These are phyloP conservation scores for Byssoonygena ceratinophila DNA, from an alignment of 2,329 filamentous ascomycete genomes.

Conservation along the genomic window DNA sequence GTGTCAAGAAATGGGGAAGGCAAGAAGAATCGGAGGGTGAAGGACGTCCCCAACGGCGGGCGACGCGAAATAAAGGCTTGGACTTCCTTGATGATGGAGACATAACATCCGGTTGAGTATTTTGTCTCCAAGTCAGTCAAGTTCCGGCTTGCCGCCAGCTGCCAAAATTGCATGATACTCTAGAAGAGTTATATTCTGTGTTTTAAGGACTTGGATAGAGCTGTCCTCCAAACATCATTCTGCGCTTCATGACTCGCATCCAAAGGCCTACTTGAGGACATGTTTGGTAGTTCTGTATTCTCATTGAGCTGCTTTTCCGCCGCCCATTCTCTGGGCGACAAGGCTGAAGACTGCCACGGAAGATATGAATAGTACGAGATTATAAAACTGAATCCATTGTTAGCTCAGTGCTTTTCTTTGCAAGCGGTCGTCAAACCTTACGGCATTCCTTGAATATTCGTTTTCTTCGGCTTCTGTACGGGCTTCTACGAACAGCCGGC, in stretches of 20 bases:
- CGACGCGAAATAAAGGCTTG: conserved; percentile 36
- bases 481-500: conserved; percentile 89
- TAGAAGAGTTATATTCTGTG: too few species aligned
- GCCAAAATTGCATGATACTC: not conserved
- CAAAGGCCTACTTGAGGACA: not conserved
- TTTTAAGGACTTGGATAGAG: too few species aligned
- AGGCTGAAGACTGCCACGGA: conserved; percentile 91
- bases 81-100: conserved; percentile 59
- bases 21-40: conserved; percentile 26
- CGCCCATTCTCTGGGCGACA: conserved; percentile 72
- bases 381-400: conserved; percentile 67
- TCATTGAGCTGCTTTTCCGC: conserved; percentile 25
- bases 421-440: conserved; percentile 38
- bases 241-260: not conserved
- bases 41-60: conserved; percentile 30
- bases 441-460: conserved; percentile 84
- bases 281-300: conserved; percentile 8
- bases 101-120: conserved; percentile 46
- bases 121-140: not conserved
- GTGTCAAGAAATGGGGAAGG: conserved; percentile 67
- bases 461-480: conserved; percentile 88
- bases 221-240: not conserved
- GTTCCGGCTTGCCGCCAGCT: too few species aligned
- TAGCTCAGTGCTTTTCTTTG: not conserved
- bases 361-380: conserved; percentile 90